Evolutionary conservation across 768 basidiomycete genomes (phyloP).

Genomic region (Sutorius australiensis): DNA sequence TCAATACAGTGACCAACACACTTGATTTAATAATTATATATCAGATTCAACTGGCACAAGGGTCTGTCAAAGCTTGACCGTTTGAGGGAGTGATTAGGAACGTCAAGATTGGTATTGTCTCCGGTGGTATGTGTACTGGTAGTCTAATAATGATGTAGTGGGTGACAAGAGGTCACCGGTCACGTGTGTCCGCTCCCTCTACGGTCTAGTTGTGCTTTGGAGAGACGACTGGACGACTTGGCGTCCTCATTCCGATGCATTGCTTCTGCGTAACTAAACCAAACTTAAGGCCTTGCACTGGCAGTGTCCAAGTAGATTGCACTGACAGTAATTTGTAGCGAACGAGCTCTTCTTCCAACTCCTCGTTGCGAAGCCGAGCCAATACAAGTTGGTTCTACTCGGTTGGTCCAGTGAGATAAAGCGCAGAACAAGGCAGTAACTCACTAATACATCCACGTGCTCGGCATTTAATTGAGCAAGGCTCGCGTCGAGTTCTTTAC

Average conservation of each 20-base stretch:
- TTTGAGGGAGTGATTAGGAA: slow-evolving; percentile 1
- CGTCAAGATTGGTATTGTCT: slow-evolving; percentile 3
- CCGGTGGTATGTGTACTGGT: slow-evolving; percentile 13
- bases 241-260: slow-evolving; percentile 77
- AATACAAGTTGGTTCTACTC: slow-evolving; percentile 88
- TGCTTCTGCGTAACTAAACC: slow-evolving; percentile 57
- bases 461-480: slow-evolving; percentile 79
- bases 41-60: slow-evolving; percentile 17
- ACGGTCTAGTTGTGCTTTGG: slow-evolving; percentile 24
- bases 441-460: slow-evolving; percentile 72
- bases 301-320: not conserved
- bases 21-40: slow-evolving; percentile 2
- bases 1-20: too few relatives aligned
- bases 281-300: not conserved
- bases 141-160: not conserved
- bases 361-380: slow-evolving; percentile 83
- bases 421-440: slow-evolving; percentile 13
- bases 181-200: slow-evolving; percentile 20
- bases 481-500: slow-evolving; percentile 75
- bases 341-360: slow-evolving; percentile 90
- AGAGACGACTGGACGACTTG: slow-evolving; percentile 60
- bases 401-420: slow-evolving; percentile 24
- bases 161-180: not conserved
- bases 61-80: slow-evolving; percentile 9
- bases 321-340: slow-evolving; percentile 83